Evolutionary conservation across 1,284 basidiomycete genomes (phyloP).

Genomic region (Rhodotorula sp.): DNA sequence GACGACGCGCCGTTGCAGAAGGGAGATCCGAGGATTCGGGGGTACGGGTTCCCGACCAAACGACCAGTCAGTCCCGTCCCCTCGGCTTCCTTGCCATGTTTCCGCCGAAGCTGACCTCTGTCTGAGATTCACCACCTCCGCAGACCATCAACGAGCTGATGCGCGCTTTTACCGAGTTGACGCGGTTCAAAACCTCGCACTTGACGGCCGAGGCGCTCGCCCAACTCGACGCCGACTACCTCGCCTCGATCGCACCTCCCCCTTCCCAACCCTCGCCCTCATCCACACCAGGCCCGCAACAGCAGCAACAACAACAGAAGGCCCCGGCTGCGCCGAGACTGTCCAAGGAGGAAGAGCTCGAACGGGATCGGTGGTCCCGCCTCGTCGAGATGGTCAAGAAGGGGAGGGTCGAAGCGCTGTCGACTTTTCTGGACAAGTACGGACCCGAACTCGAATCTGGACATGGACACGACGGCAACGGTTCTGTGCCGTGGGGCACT

Average conservation of each 20-base stretch:
- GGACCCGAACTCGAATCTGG: conserved; percentile 53
- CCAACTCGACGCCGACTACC: conserved; percentile 79
- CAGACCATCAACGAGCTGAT: conserved; percentile 87
- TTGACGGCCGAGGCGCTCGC: conserved; percentile 79
- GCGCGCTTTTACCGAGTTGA: conserved; percentile 84
- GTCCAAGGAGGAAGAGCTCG: conserved; percentile 70
- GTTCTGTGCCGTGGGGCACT: conserved; percentile 52
- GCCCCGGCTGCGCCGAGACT: conserved; percentile 62
- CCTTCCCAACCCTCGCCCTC: not conserved
- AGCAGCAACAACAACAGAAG: conserved; percentile 25
- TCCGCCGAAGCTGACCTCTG: not conserved
- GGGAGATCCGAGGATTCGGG: conserved; percentile 73
- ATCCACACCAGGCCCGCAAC: conserved; percentile 5
- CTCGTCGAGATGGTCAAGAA: conserved; percentile 84
- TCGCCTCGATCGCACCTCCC: conserved; percentile 54
- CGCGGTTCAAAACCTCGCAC: conserved; percentile 78
- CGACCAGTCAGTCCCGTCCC: conserved; percentile 65
- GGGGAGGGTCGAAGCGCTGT: conserved; percentile 76
- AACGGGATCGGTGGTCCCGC: conserved; percentile 72
- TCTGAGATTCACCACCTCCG: not conserved
- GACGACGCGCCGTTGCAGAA: conserved; percentile 65
- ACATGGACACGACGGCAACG: conserved; percentile 6
- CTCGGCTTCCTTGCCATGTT: too few species aligned
- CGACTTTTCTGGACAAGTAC: conserved; percentile 78
- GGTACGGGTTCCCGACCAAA: conserved; percentile 89